A percentile compares a stretch with the other conserved stretches of the same genome.
phyloP scores from a whole-genome alignment of 768 basidiomycete species.

The Lentinula detonsa region DNA sequence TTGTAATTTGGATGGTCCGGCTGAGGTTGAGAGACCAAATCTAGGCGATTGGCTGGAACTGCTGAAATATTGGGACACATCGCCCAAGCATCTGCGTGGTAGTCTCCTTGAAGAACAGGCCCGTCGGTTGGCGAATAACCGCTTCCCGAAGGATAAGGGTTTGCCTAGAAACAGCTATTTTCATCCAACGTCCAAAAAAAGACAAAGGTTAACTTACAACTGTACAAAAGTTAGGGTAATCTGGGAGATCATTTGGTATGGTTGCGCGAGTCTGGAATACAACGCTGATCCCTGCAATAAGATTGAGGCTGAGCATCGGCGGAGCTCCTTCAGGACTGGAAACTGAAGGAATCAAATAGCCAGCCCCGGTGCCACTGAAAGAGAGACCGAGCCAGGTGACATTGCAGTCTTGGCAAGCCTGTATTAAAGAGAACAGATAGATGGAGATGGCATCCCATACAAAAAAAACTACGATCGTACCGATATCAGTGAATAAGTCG shows the following conservation, averaged over 20 bases:
- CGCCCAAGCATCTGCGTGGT: neutral
- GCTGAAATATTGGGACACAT: neutral
- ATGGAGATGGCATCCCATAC: neutral
- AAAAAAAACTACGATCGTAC: neutral
- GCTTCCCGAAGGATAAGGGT: neutral
- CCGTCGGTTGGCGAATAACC: neutral
- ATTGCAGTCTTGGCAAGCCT: neutral
- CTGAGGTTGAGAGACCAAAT: neutral
- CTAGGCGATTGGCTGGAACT: neutral
- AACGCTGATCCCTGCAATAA: neutral
- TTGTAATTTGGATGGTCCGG: neutral
- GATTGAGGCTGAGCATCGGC: neutral
- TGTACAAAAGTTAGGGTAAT: neutral
- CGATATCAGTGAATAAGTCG: neutral
- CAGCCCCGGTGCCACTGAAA: neutral
- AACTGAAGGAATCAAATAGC: neutral
- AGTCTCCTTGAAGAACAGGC: neutral
- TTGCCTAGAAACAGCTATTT: neutral
- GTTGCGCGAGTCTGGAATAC: neutral
- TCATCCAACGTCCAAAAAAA: neutral
- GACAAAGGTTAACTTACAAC: neutral
- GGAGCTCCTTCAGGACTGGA: neutral
- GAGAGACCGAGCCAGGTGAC: neutral
- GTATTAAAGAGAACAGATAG: no score
- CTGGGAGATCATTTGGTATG: neutral